These are phyloP conservation scores for Physocladia obscura DNA, from an alignment of 192 early-diverging fungal genomes.

Conservation along the genomic window DNA sequence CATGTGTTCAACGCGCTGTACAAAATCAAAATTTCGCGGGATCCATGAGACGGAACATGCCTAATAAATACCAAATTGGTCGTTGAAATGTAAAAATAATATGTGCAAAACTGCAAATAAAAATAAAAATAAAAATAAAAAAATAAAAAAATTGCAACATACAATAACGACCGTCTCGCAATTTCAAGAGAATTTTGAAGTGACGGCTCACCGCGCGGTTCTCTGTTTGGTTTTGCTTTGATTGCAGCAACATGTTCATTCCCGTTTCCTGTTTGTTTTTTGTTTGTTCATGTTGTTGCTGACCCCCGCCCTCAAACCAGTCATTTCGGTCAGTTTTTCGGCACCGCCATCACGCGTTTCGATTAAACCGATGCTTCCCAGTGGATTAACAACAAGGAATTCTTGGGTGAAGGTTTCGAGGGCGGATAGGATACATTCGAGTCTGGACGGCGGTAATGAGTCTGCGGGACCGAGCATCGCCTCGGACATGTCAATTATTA, in stretches of 20 bases:
- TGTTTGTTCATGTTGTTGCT: not conserved
- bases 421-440: slow-evolving; percentile 69
- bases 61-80: slow-evolving; percentile 10
- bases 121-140: not conserved
- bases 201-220: slow-evolving; percentile 82
- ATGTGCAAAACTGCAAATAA: not conserved
- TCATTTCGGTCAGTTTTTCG: slow-evolving; percentile 81
- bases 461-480: slow-evolving; percentile 64
- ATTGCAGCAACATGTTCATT: slow-evolving; percentile 77
- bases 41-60: slow-evolving; percentile 87
- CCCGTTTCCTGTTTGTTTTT: slow-evolving; percentile 69
- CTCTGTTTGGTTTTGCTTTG: slow-evolving; percentile 62
- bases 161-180: slow-evolving; percentile 67
- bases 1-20: slow-evolving; percentile 88
- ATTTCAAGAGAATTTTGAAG: slow-evolving; percentile 90
- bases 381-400: slow-evolving; percentile 95
- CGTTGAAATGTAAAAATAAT: slow-evolving; percentile 4
- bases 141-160: not conserved
- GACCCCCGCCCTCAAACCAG: slow-evolving; percentile 46
- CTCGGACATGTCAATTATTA: slow-evolving; percentile 81
- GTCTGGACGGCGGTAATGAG: slow-evolving; percentile 69
- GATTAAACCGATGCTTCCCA: slow-evolving; percentile 82
- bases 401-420: slow-evolving; percentile 77
- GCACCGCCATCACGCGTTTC: slow-evolving; percentile 83
- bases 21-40: slow-evolving; percentile 83